phyloP scores from a whole-genome alignment of 257 asterid species.

The Sherardia arvensis region DNA sequence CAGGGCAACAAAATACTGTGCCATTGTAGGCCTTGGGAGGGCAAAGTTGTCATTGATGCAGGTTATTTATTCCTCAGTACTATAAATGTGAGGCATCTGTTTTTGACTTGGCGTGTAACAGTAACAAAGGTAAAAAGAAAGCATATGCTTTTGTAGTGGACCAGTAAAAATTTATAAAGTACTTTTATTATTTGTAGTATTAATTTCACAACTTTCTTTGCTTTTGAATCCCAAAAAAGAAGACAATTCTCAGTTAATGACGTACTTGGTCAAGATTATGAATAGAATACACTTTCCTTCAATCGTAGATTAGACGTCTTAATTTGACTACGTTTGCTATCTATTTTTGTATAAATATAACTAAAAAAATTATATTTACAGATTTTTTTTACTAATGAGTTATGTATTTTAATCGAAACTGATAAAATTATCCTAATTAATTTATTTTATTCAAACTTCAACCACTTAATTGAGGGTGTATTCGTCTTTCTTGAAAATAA shows the following conservation, averaged over 20 bases:
- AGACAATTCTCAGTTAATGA: not conserved
- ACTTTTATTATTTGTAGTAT: not conserved
- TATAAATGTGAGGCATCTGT: constrained; percentile 1
- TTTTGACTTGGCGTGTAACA: constrained; percentile 14
- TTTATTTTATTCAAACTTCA: too few relatives aligned
- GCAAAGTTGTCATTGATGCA: not conserved
- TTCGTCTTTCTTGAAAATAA: too few relatives aligned
- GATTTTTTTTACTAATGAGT: too few relatives aligned
- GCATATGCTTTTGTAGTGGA: not conserved
- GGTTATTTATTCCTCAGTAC: not conserved
- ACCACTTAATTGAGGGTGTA: too few relatives aligned
- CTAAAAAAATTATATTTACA: too few relatives aligned
- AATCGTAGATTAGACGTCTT: not conserved
- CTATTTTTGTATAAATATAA: not conserved
- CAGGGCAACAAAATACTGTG: too few relatives aligned
- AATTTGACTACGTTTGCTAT: not conserved
- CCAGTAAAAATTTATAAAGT: not conserved
- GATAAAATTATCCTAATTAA: too few relatives aligned
- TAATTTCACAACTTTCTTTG: not conserved
- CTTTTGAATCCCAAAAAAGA: not conserved
- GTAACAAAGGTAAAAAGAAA: constrained; percentile 5
- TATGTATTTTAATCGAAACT: too few relatives aligned
- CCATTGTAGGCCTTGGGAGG: not conserved
- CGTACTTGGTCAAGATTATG: not conserved
- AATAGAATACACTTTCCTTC: not conserved